Percentiles rank a stretch among this genome's conserved stretches.
Conservation (phyloP, 352 stramenopile genomes). For the Nothophytophthora sp. region DNA sequence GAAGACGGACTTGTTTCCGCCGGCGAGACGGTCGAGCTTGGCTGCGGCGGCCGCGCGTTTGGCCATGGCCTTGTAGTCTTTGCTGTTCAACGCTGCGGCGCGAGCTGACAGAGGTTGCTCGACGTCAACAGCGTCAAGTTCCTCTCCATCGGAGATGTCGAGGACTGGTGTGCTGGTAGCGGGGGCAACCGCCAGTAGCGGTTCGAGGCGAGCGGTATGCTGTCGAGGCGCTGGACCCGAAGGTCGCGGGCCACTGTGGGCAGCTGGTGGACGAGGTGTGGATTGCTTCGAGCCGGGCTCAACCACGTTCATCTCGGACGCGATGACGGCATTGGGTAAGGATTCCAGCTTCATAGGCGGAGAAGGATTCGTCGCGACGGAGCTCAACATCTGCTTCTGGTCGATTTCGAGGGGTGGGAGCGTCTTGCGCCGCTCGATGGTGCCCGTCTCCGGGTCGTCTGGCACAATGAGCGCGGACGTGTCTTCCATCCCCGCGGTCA, state of each 20-base stretch:
- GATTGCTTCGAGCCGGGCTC: constrained; percentile 8
- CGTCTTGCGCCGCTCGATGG: constrained; percentile 68
- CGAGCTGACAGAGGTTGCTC: constrained; percentile 5
- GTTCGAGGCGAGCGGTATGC: constrained; percentile 2
- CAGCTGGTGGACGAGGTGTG: constrained; percentile 15
- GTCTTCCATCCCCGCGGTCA: constrained; percentile 23
- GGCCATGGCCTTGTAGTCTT: constrained; percentile 59
- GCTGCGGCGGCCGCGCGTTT: constrained; percentile 39
- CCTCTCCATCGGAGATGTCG: constrained; percentile 2
- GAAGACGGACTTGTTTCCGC: constrained; percentile 64
- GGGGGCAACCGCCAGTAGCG: too few relatives aligned
- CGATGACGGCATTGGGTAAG: constrained; percentile 17
- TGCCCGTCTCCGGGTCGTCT: constrained; percentile 61
- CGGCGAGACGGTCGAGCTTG: constrained; percentile 57
- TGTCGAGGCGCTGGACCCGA: constrained; percentile 11
- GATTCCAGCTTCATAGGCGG: constrained; percentile 18
- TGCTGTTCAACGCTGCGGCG: constrained; percentile 33
- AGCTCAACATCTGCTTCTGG: constrained; percentile 20
- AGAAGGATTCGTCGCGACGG: constrained; percentile 16
- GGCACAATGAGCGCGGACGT: constrained; percentile 71
- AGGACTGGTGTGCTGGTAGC: neutral
- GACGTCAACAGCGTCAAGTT: neutral
- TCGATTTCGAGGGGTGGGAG: constrained; percentile 42
- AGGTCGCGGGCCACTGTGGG: constrained; percentile 5
- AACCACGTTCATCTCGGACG: constrained; percentile 8